Conservation (phyloP, 805 yeast genomes). For the Kuraishia ogatae region DNA sequence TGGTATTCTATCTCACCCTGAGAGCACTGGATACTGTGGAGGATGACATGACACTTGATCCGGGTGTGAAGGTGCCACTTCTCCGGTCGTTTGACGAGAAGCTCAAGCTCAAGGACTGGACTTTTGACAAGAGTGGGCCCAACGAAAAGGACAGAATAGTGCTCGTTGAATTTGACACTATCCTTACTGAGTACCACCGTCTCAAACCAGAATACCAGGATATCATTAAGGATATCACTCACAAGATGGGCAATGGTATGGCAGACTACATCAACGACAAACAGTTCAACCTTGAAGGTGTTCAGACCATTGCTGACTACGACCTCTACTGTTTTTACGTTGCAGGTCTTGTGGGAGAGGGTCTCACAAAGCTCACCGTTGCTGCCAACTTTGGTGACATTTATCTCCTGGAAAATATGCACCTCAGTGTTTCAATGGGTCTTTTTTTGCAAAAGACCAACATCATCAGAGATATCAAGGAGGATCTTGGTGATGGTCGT, state of each 20-base stretch:
- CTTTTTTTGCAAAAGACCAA: slow-evolving; percentile 91
- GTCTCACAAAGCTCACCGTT: slow-evolving; percentile 75
- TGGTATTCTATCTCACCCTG: slow-evolving; percentile 77
- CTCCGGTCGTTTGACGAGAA: slow-evolving; percentile 61
- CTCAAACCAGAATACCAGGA: slow-evolving; percentile 71
- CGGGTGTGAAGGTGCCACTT: slow-evolving; percentile 63
- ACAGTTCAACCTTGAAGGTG: slow-evolving; percentile 71
- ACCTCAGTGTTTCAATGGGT: slow-evolving; percentile 82
- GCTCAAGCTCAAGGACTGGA: slow-evolving; percentile 65
- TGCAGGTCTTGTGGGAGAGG: slow-evolving; percentile 97
- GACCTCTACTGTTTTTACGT: slow-evolving; percentile 93
- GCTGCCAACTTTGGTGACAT: slow-evolving; percentile 63
- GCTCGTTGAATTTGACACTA: slow-evolving; percentile 64
- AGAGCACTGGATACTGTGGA: slow-evolving; percentile 94
- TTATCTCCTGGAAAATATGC: slow-evolving; percentile 42
- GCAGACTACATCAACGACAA: slow-evolving; percentile 82
- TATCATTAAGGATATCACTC: slow-evolving; percentile 68
- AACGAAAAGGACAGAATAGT: slow-evolving; percentile 78
- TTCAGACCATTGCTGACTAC: slow-evolving; percentile 70
- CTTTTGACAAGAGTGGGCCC: slow-evolving; percentile 65
- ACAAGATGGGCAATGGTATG: slow-evolving; percentile 96
- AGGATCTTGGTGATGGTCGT: slow-evolving; percentile 86
- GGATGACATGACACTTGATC: slow-evolving; percentile 86
- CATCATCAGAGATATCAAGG: slow-evolving; percentile 90
- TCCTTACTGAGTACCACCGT: slow-evolving; percentile 63